A percentile compares a stretch with the other conserved stretches of the same genome.
Evolutionary conservation across 2,329 filamentous ascomycete genomes (phyloP).

Genomic region (Ophiostoma sp.): DNA sequence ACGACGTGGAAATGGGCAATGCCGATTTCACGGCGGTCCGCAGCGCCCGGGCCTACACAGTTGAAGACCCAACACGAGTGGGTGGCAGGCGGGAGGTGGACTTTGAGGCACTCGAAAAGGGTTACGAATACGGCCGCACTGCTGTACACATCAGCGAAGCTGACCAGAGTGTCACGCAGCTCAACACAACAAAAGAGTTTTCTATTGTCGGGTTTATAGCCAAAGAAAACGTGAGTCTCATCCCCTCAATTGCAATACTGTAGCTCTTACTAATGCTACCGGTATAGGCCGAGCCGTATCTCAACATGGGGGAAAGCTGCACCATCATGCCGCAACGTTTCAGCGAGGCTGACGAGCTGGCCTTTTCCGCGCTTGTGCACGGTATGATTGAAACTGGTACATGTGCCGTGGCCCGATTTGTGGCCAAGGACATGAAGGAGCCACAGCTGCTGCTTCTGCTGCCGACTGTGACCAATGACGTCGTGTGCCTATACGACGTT

Average conservation of each 20-base stretch:
- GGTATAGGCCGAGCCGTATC: conserved; percentile 68
- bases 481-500: conserved; percentile 83
- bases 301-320: conserved; percentile 76
- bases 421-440: conserved; percentile 74
- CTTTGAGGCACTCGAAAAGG: conserved; percentile 79
- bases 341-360: conserved; percentile 77
- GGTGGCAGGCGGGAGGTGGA: conserved; percentile 79
- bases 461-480: conserved; percentile 69
- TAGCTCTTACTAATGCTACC: not conserved
- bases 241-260: not conserved
- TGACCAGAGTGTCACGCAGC: conserved; percentile 81
- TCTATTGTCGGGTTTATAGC: conserved; percentile 84
- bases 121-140: conserved; percentile 88
- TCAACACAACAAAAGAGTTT: conserved; percentile 69
- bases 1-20: conserved; percentile 42
- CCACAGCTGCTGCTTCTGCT: conserved; percentile 73
- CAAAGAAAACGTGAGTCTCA: conserved; percentile 53
- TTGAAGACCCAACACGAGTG: conserved; percentile 66
- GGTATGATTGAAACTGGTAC: conserved; percentile 78
- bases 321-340: conserved; percentile 70
- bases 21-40: conserved; percentile 62
- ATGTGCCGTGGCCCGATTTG: conserved; percentile 80
- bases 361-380: conserved; percentile 83
- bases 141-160: conserved; percentile 83
- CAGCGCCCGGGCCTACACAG: conserved; percentile 70